Evolutionary conservation across 1,284 basidiomycete species (phyloP).

Genomic region (Irpex sp.): DNA sequence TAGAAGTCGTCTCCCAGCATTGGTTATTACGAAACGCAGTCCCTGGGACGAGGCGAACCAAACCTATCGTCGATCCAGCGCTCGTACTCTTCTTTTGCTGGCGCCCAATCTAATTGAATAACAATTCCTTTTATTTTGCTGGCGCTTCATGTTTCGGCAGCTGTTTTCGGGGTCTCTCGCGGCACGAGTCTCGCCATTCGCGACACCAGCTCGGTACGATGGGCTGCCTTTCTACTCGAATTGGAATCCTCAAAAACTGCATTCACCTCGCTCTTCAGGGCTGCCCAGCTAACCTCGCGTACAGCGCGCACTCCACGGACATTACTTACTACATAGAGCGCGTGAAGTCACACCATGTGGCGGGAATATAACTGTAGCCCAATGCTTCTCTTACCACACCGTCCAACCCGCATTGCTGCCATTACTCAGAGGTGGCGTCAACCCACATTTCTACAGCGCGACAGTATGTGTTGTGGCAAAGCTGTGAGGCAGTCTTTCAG

Average conservation of each 20-base stretch:
- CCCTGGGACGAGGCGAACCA: constrained; percentile 3
- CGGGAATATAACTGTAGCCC: not conserved
- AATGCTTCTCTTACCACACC: not conserved
- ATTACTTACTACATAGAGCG: not conserved
- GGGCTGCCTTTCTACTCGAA: not conserved
- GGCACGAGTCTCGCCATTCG: not conserved
- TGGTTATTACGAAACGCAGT: constrained; percentile 11
- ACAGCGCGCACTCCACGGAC: not conserved
- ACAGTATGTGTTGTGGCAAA: not conserved
- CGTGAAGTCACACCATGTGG: not conserved
- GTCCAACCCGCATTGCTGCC: not conserved
- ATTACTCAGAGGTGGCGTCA: not conserved
- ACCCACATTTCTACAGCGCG: not conserved
- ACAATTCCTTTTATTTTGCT: not conserved
- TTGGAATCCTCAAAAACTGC: not conserved
- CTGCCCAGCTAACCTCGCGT: not conserved
- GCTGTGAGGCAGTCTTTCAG: not conserved
- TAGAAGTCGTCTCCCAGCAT: not conserved
- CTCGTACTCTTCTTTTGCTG: not conserved
- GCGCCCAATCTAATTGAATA: not conserved
- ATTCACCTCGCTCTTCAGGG: not conserved
- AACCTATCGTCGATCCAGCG: constrained; percentile 5
- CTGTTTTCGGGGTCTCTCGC: constrained; percentile 3
- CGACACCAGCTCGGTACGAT: not conserved
- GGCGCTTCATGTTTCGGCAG: not conserved